Evolutionary conservation across 2,329 filamentous ascomycete genomes (phyloP).

Genomic region (Fusarium sp.): DNA sequence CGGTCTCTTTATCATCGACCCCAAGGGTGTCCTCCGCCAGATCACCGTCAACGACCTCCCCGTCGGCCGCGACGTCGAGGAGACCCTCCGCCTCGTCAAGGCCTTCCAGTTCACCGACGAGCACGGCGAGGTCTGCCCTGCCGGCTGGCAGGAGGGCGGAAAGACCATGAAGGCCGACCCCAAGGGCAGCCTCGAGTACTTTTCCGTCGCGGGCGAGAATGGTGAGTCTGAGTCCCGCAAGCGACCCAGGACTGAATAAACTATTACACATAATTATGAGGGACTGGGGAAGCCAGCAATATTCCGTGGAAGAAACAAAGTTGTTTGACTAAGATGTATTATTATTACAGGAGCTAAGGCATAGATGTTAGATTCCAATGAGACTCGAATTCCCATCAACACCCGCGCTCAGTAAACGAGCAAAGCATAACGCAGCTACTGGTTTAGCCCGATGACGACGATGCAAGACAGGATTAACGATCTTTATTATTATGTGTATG

Average conservation of each 20-base stretch:
- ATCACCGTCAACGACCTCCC: constrained; percentile 76
- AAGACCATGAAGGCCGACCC: constrained; percentile 66
- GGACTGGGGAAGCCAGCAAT: not conserved
- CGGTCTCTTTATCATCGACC: constrained; percentile 76
- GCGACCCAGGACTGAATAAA: constrained; percentile 38
- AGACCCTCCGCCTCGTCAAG: constrained; percentile 74
- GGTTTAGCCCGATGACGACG: constrained; percentile 26
- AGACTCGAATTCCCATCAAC: constrained; percentile 37
- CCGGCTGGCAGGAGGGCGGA: constrained; percentile 62
- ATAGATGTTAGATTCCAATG: constrained; percentile 40
- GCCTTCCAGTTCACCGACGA: constrained; percentile 88
- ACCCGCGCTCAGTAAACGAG: constrained; percentile 25
- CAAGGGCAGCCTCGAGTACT: constrained; percentile 65
- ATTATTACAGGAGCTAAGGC: constrained; percentile 39
- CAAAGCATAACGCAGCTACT: constrained; percentile 1
- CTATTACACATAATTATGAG: too few relatives aligned
- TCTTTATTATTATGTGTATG: constrained; percentile 11
- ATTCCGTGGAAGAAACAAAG: not conserved
- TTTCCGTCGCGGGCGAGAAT: constrained; percentile 49
- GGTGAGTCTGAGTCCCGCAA: constrained; percentile 45
- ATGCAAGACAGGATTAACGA: constrained; percentile 24
- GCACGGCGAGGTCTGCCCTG: constrained; percentile 79
- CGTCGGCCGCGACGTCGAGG: constrained; percentile 74
- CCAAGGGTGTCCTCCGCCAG: constrained; percentile 70
- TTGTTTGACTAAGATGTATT: constrained; percentile 38